These are phyloP conservation scores for Brachypodium distachyon DNA, from an alignment of 202 grass and related monocot genomes.

Conservation along the genomic window DNA sequence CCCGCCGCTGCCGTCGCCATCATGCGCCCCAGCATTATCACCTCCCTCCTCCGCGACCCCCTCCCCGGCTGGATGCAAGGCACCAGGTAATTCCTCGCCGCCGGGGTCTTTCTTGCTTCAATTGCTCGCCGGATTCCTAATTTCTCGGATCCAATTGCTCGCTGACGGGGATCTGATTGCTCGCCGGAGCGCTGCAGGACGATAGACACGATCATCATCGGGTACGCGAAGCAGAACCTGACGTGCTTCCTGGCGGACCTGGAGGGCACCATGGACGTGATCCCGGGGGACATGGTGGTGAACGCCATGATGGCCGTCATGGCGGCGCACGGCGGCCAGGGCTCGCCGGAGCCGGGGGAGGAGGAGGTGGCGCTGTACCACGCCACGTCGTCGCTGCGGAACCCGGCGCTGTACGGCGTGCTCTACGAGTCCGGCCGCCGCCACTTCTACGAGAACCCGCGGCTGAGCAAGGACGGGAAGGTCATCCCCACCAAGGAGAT, in stretches of 20 bases:
- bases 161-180: no score
- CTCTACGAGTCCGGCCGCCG: constrained; percentile 27
- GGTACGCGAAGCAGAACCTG: constrained; percentile 67
- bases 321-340: constrained; percentile 40
- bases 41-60: constrained; percentile 49
- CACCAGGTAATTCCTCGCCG: no score
- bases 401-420: constrained; percentile 32
- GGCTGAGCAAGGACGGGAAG: constrained; percentile 34
- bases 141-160: no score
- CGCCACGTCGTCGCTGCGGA: constrained; percentile 50
- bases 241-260: constrained; percentile 59
- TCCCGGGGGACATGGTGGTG: constrained; percentile 85
- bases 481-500: constrained; percentile 29
- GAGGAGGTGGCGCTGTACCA: constrained; percentile 44
- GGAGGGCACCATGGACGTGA: constrained; percentile 43
- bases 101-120: no score
- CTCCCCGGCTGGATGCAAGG: constrained; percentile 85
- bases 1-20: constrained; percentile 57
- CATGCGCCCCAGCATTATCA: constrained; percentile 72
- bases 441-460: constrained; percentile 67
- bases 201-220: constrained; percentile 67
- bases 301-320: constrained; percentile 66
- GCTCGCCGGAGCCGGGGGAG: no score
- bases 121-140: no score
- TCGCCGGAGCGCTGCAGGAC: constrained; percentile 28